These are phyloP conservation scores for Setaria viridis DNA, from an alignment of 202 grass and related monocot genomes.

Conservation along the genomic window DNA sequence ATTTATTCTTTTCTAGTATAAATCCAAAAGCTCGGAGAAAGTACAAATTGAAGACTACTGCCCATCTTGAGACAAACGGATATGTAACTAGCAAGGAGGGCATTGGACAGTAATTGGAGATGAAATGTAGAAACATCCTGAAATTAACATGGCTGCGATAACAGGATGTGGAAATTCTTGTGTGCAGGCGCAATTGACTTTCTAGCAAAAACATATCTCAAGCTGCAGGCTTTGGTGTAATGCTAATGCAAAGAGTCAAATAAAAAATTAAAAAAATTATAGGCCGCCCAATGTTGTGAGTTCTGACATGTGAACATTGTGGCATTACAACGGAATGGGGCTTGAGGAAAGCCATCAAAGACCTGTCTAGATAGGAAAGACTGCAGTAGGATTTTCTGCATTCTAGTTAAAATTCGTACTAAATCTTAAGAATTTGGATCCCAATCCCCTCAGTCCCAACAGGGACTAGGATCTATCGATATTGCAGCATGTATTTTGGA, in stretches of 20 bases:
- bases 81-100: neutral
- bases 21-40: constrained; percentile 3
- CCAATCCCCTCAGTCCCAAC: neutral
- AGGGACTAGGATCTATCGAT: neutral
- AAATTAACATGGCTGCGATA: neutral
- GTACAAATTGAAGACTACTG: neutral
- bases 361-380: neutral
- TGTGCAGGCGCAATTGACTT: neutral
- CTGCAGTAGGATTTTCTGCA: neutral
- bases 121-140: neutral
- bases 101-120: neutral
- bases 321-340: neutral
- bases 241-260: neutral
- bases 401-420: neutral
- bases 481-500: neutral
- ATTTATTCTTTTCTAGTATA: neutral
- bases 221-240: neutral
- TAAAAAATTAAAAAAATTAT: neutral
- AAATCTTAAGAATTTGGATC: neutral
- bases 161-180: neutral
- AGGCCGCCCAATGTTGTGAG: neutral
- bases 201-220: neutral
- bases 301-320: neutral
- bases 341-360: neutral
- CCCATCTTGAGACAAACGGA: neutral